Evolutionary conservation across 805 yeast species (phyloP).

Genomic region (Clavispora phyllophila): DNA sequence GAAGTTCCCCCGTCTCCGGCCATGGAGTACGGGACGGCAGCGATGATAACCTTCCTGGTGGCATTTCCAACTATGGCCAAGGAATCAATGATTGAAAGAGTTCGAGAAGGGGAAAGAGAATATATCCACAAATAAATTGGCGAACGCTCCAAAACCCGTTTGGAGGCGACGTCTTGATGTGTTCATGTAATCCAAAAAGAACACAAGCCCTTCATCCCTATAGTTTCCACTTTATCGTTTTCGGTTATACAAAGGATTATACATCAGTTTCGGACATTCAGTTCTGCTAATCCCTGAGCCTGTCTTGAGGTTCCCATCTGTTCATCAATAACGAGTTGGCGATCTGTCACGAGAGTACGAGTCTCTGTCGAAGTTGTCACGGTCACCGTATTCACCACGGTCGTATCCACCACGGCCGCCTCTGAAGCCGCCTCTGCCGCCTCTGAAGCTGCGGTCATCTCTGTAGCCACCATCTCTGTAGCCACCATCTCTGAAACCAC

Average conservation of each 20-base stretch:
- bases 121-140: neutral
- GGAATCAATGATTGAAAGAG: neutral
- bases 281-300: slow-evolving; percentile 1
- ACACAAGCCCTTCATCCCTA: neutral
- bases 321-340: slow-evolving; percentile 57
- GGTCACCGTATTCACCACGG: slow-evolving; percentile 40
- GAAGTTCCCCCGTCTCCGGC: no score
- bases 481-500: slow-evolving; percentile 17
- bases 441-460: slow-evolving; percentile 36
- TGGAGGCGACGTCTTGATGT: neutral
- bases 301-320: slow-evolving; percentile 12
- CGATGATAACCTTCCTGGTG: no score
- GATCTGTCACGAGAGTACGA: slow-evolving; percentile 54
- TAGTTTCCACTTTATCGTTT: slow-evolving; percentile 1
- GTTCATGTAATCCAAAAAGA: neutral
- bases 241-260: slow-evolving; percentile 1
- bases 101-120: neutral
- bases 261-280: slow-evolving; percentile 1
- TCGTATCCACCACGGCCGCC: slow-evolving; percentile 42
- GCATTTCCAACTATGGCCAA: neutral
- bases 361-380: slow-evolving; percentile 37
- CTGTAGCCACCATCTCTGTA: slow-evolving; percentile 23
- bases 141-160: neutral
- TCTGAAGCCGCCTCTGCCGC: slow-evolving; percentile 37
- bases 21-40: no score